These are phyloP conservation scores for Kuraishia hungarica DNA, from an alignment of 805 yeast genomes.

Conservation along the genomic window DNA sequence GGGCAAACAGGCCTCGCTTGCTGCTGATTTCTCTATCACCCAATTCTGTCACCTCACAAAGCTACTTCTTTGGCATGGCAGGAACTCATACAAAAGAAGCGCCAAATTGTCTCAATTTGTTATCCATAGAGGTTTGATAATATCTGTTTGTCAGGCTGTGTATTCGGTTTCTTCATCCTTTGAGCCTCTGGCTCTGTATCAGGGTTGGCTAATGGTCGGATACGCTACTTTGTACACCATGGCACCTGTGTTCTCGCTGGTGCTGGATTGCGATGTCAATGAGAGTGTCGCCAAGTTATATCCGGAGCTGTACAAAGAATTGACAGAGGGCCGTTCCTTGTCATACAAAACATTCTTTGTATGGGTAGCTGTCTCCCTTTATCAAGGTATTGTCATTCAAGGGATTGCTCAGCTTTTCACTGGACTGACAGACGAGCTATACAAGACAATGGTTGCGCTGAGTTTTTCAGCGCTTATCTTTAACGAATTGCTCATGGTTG, in stretches of 20 bases:
- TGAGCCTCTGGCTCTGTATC: slow-evolving; percentile 90
- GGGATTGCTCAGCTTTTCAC: slow-evolving; percentile 71
- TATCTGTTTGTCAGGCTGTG: slow-evolving; percentile 92
- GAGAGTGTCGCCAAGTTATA: slow-evolving; percentile 82
- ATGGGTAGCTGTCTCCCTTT: slow-evolving; percentile 86
- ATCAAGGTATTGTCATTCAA: slow-evolving; percentile 85
- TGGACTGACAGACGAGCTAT: slow-evolving; percentile 44
- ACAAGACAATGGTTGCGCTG: slow-evolving; percentile 74
- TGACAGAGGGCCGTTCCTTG: slow-evolving; percentile 79
- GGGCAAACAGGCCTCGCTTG: slow-evolving; percentile 93
- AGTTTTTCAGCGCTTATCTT: slow-evolving; percentile 72
- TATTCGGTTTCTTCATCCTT: slow-evolving; percentile 79
- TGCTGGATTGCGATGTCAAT: slow-evolving; percentile 84
- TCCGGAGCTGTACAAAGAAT: slow-evolving; percentile 91
- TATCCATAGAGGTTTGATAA: slow-evolving; percentile 90
- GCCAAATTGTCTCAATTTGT: slow-evolving; percentile 94
- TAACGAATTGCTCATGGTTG: slow-evolving; percentile 91
- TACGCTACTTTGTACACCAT: slow-evolving; percentile 95
- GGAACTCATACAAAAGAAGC: slow-evolving; percentile 92
- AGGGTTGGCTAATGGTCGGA: slow-evolving; percentile 98
- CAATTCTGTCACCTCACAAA: slow-evolving; percentile 87
- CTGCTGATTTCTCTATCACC: slow-evolving; percentile 92
- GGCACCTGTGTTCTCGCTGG: slow-evolving; percentile 95
- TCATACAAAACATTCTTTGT: slow-evolving; percentile 83
- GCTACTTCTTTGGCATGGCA: slow-evolving; percentile 91